These are phyloP conservation scores for Phaeodactylum tricornutum DNA, from an alignment of 108 stramenopile species.

Conservation along the genomic window DNA sequence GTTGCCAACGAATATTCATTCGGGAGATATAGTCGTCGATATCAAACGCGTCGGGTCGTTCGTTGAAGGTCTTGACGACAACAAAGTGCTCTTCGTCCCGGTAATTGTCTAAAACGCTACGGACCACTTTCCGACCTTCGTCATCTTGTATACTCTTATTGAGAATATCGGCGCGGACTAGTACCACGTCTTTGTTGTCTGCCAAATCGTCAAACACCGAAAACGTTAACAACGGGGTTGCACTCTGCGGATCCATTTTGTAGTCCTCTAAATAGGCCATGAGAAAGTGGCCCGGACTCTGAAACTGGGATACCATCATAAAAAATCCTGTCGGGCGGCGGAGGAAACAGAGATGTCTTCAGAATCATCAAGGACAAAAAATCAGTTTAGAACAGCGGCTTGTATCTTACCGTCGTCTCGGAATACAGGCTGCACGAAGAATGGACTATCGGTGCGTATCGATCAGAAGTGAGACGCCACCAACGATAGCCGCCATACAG, in stretches of 20 bases:
- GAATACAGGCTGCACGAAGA: constrained; percentile 79
- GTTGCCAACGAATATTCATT: constrained; percentile 51
- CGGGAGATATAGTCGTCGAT: constrained; percentile 53
- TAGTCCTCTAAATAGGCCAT: constrained; percentile 80
- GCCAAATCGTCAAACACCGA: constrained; percentile 71
- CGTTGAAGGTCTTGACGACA: constrained; percentile 61
- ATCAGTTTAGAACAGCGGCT: too few relatives aligned
- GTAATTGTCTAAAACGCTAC: constrained; percentile 45
- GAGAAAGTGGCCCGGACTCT: constrained; percentile 58
- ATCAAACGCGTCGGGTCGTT: constrained; percentile 59
- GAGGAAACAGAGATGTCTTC: not conserved
- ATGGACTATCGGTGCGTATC: constrained; percentile 31
- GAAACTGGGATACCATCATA: constrained; percentile 74
- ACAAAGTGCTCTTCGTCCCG: constrained; percentile 38
- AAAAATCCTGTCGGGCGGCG: constrained; percentile 34
- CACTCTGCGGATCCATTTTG: constrained; percentile 69
- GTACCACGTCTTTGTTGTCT: constrained; percentile 35
- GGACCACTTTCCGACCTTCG: constrained; percentile 53
- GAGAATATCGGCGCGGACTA: constrained; percentile 71
- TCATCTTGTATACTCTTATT: constrained; percentile 59
- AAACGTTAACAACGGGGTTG: constrained; percentile 70
- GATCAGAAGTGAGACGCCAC: not conserved
- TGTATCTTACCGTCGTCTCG: constrained; percentile 43
- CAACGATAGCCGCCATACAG: not conserved
- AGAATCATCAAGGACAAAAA: too few relatives aligned